Base-by-base conservation (phyloP, 331 rosid species). In the Quercus lobata region DNA sequence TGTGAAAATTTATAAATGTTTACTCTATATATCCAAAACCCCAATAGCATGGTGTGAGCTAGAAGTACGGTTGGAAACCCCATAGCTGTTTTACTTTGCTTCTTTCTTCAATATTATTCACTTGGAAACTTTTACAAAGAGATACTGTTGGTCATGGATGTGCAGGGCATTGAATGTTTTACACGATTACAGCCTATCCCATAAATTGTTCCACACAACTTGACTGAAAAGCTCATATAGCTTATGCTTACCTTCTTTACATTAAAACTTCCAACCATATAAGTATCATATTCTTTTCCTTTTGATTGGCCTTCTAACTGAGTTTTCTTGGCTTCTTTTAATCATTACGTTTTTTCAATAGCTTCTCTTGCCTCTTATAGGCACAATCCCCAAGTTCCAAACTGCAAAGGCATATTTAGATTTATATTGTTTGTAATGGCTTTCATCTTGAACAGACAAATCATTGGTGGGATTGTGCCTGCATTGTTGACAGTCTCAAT, bases 401-500 rank as follows among this genome's bases (percentile, higher is more conserved):
- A 32, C 52, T 19, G 49, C 8, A 34, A 66, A 44, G 35, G 25
- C 46, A 66, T 32, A 21, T 7, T 15, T 63, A 15, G 44, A 63
- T 29, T 29, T 27, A 27, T 63, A 6, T 3, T 63, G 41, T 29
- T 24, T 17, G 11, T 52, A 57, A 81, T 81, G 84, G 81, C 22
- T 76, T 30, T 49, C 37, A 11, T 18, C 21, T 56, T 68, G 52
- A 19, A 71, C 11, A 55, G 57, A 37, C 46, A 54, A 29, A 1
- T 66, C 74, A 32, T 5, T 19, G 11, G 60, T 22, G 46, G 76
- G 57, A 49, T 76, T 73, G 14, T 65, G 49, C 15, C 75, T 54
- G 73, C 49, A 41, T 66, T 44, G 24, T 78, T 68, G 17, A 66
- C 63, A 8, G 37, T 73, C 16, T 76, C 84, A 57, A 25, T 72